Conservation (phyloP, 2,329 filamentous ascomycete genomes). For the Metarhizium anisopliae region DNA sequence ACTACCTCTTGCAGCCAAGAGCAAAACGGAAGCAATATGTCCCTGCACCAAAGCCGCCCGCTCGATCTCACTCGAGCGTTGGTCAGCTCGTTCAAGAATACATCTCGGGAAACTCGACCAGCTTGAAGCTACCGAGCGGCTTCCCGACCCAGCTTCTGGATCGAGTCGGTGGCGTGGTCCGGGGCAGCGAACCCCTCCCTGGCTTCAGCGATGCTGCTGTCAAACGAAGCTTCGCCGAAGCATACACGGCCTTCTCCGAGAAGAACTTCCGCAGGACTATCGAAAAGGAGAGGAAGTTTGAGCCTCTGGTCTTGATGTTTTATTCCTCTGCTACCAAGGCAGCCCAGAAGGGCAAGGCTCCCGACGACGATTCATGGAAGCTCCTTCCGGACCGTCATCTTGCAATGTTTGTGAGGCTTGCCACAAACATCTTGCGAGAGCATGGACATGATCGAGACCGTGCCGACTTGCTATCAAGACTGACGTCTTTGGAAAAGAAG, state of each 20-base stretch:
- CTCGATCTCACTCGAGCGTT: conserved; percentile 60
- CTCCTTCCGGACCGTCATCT: conserved; percentile 88
- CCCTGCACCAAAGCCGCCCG: conserved; percentile 51
- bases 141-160: conserved; percentile 51
- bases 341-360: conserved; percentile 63
- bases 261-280: conserved; percentile 80
- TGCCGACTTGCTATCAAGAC: conserved; percentile 70
- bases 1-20: conserved; percentile 87
- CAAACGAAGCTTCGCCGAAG: conserved; percentile 89
- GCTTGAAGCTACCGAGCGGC: conserved; percentile 47
- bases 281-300: conserved; percentile 87
- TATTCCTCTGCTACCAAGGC: conserved; percentile 88
- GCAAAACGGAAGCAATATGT: conserved; percentile 86
- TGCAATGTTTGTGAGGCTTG: conserved; percentile 83
- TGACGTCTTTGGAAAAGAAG: conserved; percentile 84
- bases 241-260: conserved; percentile 88
- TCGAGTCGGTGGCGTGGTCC: conserved; percentile 70
- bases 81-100: conserved; percentile 88
- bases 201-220: conserved; percentile 87
- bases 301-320: conserved; percentile 91
- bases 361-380: conserved; percentile 84
- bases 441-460: conserved; percentile 79
- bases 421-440: conserved; percentile 70
- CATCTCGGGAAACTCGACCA: conserved; percentile 37
- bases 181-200: conserved; percentile 72